phyloP scores from a whole-genome alignment of 768 basidiomycete genomes.

The Sporobolomyces roseus region DNA sequence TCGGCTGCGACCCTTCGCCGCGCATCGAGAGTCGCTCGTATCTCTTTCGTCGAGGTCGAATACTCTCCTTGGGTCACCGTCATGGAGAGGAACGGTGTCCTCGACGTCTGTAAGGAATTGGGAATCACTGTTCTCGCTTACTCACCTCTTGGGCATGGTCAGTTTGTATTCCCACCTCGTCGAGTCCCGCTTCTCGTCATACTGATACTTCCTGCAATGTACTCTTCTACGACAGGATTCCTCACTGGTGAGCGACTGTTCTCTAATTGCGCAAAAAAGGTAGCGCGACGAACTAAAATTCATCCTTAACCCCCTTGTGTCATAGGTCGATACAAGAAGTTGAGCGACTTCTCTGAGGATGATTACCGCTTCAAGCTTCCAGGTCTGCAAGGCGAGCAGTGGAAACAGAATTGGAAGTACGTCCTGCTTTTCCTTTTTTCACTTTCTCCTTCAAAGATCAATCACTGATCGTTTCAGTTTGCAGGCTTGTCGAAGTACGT shows the following conservation, averaged over 20 bases:
- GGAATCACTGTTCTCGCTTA: conserved; percentile 51
- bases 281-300: too few species aligned
- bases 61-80: conserved; percentile 32
- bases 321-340: conserved; percentile 45
- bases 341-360: conserved; percentile 49
- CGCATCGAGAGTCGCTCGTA: conserved; percentile 54
- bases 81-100: conserved; percentile 45
- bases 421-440: background rate
- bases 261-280: too few species aligned
- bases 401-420: conserved; percentile 22
- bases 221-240: conserved; percentile 2
- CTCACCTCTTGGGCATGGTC: conserved; percentile 40
- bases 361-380: conserved; percentile 51
- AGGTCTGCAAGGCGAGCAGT: conserved; percentile 54
- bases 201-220: conserved; percentile 32
- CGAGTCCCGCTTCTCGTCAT: background rate
- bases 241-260: background rate
- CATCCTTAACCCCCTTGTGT: too few species aligned
- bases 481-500: too few species aligned
- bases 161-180: background rate
- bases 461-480: too few species aligned
- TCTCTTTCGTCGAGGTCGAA: conserved; percentile 64
- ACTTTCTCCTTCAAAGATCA: background rate
- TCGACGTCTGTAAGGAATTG: conserved; percentile 49
- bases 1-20: conserved; percentile 52